A percentile compares a stretch with the other conserved stretches of the same genome.
Evolutionary conservation across 768 basidiomycete genomes (phyloP).

Genomic region (Tephrocybe sp.): DNA sequence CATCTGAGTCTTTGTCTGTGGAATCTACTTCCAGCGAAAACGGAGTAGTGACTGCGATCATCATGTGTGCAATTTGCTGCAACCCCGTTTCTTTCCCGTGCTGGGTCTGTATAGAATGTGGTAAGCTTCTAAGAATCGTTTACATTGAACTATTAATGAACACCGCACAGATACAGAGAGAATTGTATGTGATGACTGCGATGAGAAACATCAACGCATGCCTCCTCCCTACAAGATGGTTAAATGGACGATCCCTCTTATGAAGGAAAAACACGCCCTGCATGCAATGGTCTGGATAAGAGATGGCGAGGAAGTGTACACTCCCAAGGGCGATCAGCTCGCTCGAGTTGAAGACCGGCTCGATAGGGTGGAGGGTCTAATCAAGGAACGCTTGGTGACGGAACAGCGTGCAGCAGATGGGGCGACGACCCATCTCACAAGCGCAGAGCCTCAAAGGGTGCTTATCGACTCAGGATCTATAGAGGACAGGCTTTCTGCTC

Average conservation of each 20-base stretch:
- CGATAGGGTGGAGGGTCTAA: background rate
- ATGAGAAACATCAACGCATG: background rate
- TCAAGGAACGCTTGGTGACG: background rate
- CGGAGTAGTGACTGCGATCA: background rate
- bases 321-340: background rate
- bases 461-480: background rate
- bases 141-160: background rate
- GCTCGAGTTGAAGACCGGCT: background rate
- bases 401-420: background rate
- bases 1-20: background rate
- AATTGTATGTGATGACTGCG: background rate
- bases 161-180: background rate
- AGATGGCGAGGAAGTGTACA: background rate
- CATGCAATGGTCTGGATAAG: constrained; percentile 1
- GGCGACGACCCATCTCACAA: background rate
- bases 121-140: background rate
- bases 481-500: background rate
- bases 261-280: background rate
- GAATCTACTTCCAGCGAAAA: background rate
- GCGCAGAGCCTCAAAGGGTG: background rate
- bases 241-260: background rate
- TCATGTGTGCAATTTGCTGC: background rate
- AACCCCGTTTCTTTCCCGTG: background rate
- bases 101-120: background rate
- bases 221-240: background rate